phyloP scores from a whole-genome alignment of 768 basidiomycete genomes.

The Boletus insuetus region DNA sequence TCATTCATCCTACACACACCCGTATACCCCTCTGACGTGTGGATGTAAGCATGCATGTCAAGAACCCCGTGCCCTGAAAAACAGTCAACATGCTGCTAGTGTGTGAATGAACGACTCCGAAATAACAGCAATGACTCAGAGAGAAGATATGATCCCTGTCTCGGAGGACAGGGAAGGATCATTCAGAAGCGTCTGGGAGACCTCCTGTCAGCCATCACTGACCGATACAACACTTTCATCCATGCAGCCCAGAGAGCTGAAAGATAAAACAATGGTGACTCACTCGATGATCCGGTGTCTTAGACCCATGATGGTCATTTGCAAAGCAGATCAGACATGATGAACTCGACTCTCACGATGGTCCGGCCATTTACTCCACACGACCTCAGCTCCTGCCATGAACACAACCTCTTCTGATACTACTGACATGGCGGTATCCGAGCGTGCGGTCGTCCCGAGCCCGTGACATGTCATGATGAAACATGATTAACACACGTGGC shows the following conservation, averaged over 20 bases:
- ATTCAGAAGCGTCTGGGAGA: conserved; percentile 27
- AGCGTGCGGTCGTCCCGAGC: too few species aligned
- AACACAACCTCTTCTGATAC: too few species aligned
- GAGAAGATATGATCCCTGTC: conserved; percentile 32
- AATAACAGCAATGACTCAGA: conserved; percentile 22
- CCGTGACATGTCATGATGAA: too few species aligned
- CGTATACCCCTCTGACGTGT: too few species aligned
- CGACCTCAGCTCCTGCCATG: too few species aligned
- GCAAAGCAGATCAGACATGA: too few species aligned
- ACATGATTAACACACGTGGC: too few species aligned
- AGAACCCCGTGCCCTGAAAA: background rate
- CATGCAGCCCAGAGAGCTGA: background rate
- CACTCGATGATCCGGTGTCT: conserved; percentile 1
- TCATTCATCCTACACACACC: too few species aligned
- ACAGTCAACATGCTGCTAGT: conserved; percentile 9
- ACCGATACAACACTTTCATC: conserved; percentile 28
- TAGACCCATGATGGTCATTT: background rate
- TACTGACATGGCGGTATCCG: too few species aligned
- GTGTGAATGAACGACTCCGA: background rate
- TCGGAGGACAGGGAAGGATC: conserved; percentile 19
- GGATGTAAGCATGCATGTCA: too few species aligned
- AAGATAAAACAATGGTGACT: background rate
- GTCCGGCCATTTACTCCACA: background rate
- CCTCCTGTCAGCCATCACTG: conserved; percentile 13
- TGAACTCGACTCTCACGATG: background rate